Evolutionary conservation across 495 filamentous ascomycete species (phyloP), one percentile per base, ranked within the genome.

Genomic region (Parmelia sp.): DNA sequence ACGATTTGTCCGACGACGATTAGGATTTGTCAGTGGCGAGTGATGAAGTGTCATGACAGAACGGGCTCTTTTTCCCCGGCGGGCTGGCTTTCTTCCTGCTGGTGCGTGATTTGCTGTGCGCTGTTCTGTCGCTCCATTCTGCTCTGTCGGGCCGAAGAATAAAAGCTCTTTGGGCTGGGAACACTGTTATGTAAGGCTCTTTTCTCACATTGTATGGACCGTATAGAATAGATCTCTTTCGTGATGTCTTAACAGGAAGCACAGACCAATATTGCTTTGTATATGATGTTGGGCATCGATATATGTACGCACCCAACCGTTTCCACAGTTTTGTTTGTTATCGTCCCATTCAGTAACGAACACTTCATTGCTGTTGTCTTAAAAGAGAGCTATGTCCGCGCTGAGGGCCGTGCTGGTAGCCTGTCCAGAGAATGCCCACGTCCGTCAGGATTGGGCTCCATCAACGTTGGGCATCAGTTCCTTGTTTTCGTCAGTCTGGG

Each of bases 1-100:
- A 68, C 42, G 62, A 65, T 62, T 39, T 58, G 45, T 60, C 62
- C 47, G 57, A 68, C 39, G 62, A 58, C 47, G 61, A 57, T n/a
- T 63, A 57, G 57, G 29, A 12, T 25, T 29, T 21, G 44, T 35
- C 40, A 23, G 40, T 11, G 40, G 14, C 42, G 44, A 57, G 19
- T 55, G 51, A 33, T 55, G 15, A 21, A 55, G 17, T 55, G 51
- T 33, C 6, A 33, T 29, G 51, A 55, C 27, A 55, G 29, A 14
- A 33, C 51, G 29, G 51, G 17, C 59, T 61, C 40, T 15, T 15
- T 29, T 33, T 55, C 51, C 49, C 25, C 49, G 27, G 31, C 23
- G 23, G 45, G 9, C 5, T 31, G 1, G 5, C 49, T 15, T 53
- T 53, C 15, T n/a, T 33, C 51, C 15, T 55, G 51, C 21, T 23